Evolutionary conservation across 345 rosid genomes (phyloP), one percentile per base, ranked within the genome.

Genomic region (Salix viminalis): DNA sequence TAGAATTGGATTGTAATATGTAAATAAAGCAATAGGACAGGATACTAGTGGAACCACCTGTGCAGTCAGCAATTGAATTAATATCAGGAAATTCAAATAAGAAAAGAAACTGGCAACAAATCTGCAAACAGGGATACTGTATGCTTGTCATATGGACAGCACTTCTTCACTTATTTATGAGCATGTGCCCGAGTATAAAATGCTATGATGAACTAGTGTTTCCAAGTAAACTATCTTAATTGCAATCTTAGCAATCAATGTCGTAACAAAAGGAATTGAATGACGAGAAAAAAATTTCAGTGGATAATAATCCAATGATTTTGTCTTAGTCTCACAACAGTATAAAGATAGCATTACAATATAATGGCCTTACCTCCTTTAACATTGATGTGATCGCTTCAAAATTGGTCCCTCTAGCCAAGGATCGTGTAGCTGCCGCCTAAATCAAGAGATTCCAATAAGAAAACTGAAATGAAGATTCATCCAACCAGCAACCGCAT

Each of bases 361-460:
- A 44, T 24, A 58, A 81, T 41, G 13, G n/a, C 58, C 81, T 52
- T 77, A 93, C 98, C 89, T 91, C 94, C 79, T 89, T 88, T 85
- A 94, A 82, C 95, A 94, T 96, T 41, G 91, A 77, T 67, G 83
- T 58, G 67, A 91, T 87, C 5, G 90, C 85, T 81, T 86, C 85
- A 28, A 96, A 85, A 88, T 91, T 88, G 81, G 97, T 88, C 72
- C 95, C 94, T 75, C 85, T 88, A 37, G 89, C 92, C 84, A 87
- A 84, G 32, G 98, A 89, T 36, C 97, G 94, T 34, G 94, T 89
- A 18, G 98, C 92, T 34, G 98, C 98, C 69, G 99, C 99, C 99
- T 95, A 78, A 76, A 68, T 26, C 50, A 73, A 65, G 68, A 80
- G 70, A 83, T 26, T 24, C 75, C 16, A 46, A 67, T 67, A 48